Percentiles rank a stretch among this genome's conserved stretches.
Conservation (phyloP, 768 basidiomycete genomes). For the Jaapia argillacea region DNA sequence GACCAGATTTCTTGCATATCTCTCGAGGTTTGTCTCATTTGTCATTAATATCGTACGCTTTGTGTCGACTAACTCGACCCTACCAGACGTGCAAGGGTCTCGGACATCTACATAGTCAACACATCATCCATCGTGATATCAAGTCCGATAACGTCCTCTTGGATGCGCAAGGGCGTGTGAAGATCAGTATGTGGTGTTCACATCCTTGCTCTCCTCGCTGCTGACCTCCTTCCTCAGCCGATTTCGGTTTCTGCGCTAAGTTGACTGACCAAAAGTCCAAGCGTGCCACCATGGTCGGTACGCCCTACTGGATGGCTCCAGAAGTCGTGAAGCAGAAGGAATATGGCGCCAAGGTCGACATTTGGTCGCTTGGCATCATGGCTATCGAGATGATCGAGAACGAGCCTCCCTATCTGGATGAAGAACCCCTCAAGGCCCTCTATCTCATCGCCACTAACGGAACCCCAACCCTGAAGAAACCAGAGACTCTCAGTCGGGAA, state of each 20-base stretch:
- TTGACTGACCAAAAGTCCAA: constrained; percentile 95
- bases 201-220: constrained; percentile 1
- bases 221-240: constrained; percentile 52
- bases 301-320: constrained; percentile 99
- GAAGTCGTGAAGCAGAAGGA: constrained; percentile 97
- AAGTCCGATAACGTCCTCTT: constrained; percentile 95
- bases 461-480: constrained; percentile 95
- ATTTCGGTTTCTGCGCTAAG: constrained; percentile 96
- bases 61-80: constrained; percentile 1
- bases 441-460: constrained; percentile 98
- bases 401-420: constrained; percentile 92
- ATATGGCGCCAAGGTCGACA: constrained; percentile 93
- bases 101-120: constrained; percentile 85
- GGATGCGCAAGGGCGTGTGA: constrained; percentile 86
- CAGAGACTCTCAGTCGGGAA: constrained; percentile 84
- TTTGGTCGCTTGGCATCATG: constrained; percentile 97
- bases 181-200: constrained; percentile 61
- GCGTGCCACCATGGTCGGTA: constrained; percentile 97
- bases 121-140: constrained; percentile 95
- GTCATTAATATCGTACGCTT: constrained; percentile 1
- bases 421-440: constrained; percentile 89
- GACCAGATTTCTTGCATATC: constrained; percentile 91
- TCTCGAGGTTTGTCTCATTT: constrained; percentile 57
- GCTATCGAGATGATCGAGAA: constrained; percentile 99
- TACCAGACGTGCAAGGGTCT: constrained; percentile 89